Conservation (phyloP, 2,329 filamentous ascomycete species). For the Thelonectria blattea region DNA sequence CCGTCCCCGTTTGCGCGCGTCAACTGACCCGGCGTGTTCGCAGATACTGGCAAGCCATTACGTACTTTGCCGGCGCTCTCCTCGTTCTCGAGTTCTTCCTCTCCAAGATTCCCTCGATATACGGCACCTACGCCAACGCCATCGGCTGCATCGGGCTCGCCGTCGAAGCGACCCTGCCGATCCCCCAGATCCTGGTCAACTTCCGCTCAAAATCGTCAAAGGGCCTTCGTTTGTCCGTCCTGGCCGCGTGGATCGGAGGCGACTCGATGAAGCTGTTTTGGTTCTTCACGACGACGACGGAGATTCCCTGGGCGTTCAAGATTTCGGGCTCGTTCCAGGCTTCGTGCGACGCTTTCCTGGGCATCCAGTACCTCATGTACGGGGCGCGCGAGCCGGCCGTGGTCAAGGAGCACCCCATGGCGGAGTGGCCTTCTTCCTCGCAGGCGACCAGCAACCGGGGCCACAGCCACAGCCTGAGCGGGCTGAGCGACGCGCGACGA, state of each 20-base stretch:
- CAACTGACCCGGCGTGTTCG: conserved; percentile 15
- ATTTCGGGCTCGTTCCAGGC: conserved; percentile 83
- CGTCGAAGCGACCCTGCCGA: conserved; percentile 80
- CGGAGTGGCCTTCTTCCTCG: conserved; percentile 42
- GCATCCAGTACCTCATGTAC: conserved; percentile 76
- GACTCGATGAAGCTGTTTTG: conserved; percentile 88
- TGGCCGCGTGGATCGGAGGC: conserved; percentile 79
- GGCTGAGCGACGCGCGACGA: conserved; percentile 48
- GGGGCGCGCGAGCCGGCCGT: conserved; percentile 54
- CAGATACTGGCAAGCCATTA: conserved; percentile 80
- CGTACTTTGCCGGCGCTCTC: conserved; percentile 69
- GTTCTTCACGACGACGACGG: conserved; percentile 75
- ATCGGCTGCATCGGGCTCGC: conserved; percentile 79
- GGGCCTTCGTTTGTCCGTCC: conserved; percentile 77
- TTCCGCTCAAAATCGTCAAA: conserved; percentile 71
- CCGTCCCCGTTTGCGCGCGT: not conserved
- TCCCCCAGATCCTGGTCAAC: conserved; percentile 80
- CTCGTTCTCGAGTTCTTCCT: conserved; percentile 71
- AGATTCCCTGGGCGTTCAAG: conserved; percentile 81
- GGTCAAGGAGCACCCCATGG: conserved; percentile 48
- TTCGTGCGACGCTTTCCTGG: conserved; percentile 75
- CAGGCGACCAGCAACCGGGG: conserved; percentile 27
- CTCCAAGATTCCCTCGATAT: conserved; percentile 61
- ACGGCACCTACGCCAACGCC: conserved; percentile 67
- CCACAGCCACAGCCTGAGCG: conserved; percentile 45